Base-by-base conservation (phyloP, 768 basidiomycete species). In the Termitomyces titanicus region DNA sequence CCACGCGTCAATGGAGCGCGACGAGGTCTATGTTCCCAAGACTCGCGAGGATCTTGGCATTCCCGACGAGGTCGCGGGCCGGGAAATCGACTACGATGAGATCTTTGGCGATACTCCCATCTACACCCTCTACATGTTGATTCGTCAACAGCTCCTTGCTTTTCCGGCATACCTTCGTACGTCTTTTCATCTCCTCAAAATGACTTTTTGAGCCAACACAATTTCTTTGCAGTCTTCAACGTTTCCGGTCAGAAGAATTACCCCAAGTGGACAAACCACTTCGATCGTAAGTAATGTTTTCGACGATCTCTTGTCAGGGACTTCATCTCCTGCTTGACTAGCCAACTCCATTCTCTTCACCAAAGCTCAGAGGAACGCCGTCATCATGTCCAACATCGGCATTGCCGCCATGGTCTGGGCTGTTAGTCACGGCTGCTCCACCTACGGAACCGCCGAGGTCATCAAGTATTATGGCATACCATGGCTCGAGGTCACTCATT, bases 261-360 rank as follows among this genome's bases (percentile, higher is more conserved):
- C 62, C 81, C 82, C 1, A 77, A 79, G 59, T 78, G 80, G 76
- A 84, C 84, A n/a, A 85, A 84, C 59, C 85, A 86, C 61, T 85
- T 84, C 61, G 71, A 83, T 65, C 83, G 82, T 84, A 54, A 68
- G 81, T 72, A 12, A 8, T 47, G 3, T n/a, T 29, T 39, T 3
- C 13, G 27, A 31, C 45, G n/a, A 31, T 24, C 38, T 52, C 24
- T 4, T 9, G 29, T 24, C 44, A 27, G 22, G 18, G 37, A 31
- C 37, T 25, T 40, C 18, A 29, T 35, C 12, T 33, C 34, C 46
- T 39, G 25, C 27, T 38, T 29, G 33, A 20, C 58, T 34, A 84
- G 83, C 84, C 5, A 77, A 76, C 57, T 81, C 82, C 1, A 71
- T 83, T 25, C 68, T 86, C 12, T 86, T 85, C 70, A 81, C 74